Evolutionary conservation across 1,284 basidiomycete species (phyloP).

Genomic region (Ustilago nuda): DNA sequence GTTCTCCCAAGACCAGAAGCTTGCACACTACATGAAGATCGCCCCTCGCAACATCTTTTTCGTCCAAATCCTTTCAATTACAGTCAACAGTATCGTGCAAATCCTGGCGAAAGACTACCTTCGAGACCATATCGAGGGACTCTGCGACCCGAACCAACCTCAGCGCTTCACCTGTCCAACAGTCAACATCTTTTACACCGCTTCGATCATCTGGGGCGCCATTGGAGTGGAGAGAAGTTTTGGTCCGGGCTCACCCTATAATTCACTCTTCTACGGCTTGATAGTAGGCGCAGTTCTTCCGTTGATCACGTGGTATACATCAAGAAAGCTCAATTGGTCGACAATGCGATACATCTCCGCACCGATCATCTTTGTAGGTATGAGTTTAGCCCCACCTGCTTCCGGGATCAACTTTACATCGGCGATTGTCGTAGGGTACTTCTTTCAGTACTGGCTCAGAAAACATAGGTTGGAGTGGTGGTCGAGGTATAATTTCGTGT

Average conservation of each 20-base stretch:
- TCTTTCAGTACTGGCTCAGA: slow-evolving; percentile 69
- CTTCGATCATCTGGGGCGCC: slow-evolving; percentile 68
- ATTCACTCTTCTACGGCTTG: slow-evolving; percentile 58
- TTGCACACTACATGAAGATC: slow-evolving; percentile 74
- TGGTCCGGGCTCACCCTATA: slow-evolving; percentile 43
- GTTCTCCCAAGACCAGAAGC: slow-evolving; percentile 75
- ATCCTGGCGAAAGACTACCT: slow-evolving; percentile 75
- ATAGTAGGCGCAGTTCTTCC: slow-evolving; percentile 57
- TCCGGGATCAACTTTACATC: slow-evolving; percentile 64
- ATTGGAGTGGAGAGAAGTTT: slow-evolving; percentile 70
- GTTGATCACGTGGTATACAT: slow-evolving; percentile 50
- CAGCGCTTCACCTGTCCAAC: slow-evolving; percentile 65
- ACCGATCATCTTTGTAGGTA: slow-evolving; percentile 62
- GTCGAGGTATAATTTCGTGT: slow-evolving; percentile 69
- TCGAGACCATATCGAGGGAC: slow-evolving; percentile 78
- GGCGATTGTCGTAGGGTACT: slow-evolving; percentile 72
- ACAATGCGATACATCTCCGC: slow-evolving; percentile 40
- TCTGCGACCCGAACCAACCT: slow-evolving; percentile 72
- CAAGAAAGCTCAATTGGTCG: slow-evolving; percentile 40
- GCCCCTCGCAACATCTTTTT: slow-evolving; percentile 72
- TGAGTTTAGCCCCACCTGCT: slow-evolving; percentile 64
- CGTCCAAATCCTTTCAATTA: slow-evolving; percentile 77
- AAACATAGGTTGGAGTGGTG: slow-evolving; percentile 67
- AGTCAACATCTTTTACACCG: slow-evolving; percentile 58
- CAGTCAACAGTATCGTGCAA: slow-evolving; percentile 75